A percentile compares a stretch with the other conserved stretches of the same genome.
phyloP scores from a whole-genome alignment of 2,329 filamentous ascomycete genomes.

The Aspergillus sp. region DNA sequence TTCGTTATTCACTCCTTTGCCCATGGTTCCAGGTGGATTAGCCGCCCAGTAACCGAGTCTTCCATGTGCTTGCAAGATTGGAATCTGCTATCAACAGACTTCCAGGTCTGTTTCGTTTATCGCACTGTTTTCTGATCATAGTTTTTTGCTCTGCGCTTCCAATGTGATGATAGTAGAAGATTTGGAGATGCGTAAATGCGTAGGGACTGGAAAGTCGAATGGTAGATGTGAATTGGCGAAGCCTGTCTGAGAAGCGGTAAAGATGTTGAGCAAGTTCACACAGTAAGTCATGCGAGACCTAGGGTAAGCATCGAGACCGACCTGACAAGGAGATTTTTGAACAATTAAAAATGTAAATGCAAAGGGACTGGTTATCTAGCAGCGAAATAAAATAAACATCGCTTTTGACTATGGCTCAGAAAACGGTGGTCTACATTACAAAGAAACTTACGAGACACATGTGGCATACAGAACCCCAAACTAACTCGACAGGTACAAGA shows the following conservation, averaged over 20 bases:
- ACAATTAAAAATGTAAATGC: background rate
- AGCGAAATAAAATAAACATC: background rate
- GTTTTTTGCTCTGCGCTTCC: background rate
- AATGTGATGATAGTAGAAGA: background rate
- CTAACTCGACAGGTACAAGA: background rate
- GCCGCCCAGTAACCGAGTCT: slow-evolving; percentile 8
- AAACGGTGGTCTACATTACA: background rate
- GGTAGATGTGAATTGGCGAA: background rate
- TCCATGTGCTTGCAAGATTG: background rate
- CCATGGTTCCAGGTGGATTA: slow-evolving; percentile 11
- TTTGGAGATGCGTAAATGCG: background rate
- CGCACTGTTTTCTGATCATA: background rate
- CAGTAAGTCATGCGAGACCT: background rate
- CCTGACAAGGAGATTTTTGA: background rate
- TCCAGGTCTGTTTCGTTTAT: background rate
- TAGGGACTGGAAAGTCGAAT: background rate
- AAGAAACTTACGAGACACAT: background rate
- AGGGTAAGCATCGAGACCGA: background rate
- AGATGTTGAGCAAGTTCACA: background rate
- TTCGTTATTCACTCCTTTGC: background rate
- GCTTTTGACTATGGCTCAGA: background rate
- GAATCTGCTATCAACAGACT: background rate
- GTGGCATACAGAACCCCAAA: background rate
- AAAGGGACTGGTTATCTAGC: background rate
- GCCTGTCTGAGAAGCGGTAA: background rate